Evolutionary conservation across 73 alveolate genomes (phyloP).

Genomic region (Blepharisma stoltei): DNA sequence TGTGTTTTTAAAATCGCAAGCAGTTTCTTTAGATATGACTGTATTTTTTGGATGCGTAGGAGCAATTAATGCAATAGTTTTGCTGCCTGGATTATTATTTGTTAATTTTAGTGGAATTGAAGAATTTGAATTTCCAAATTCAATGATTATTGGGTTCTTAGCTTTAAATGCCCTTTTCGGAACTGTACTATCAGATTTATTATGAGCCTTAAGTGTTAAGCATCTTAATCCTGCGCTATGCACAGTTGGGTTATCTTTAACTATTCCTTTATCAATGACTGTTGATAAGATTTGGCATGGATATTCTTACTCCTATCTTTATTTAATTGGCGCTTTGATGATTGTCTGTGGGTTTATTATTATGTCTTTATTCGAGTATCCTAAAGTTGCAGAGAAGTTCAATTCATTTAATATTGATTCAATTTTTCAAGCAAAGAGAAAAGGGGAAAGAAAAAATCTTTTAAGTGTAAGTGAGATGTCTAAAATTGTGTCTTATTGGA

Average conservation of each 20-base stretch:
- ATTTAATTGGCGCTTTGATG: slow-evolving; percentile 34
- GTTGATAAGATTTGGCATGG: slow-evolving; percentile 27
- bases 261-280: slow-evolving; percentile 50
- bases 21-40: slow-evolving; percentile 23
- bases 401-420: too few species aligned
- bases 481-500: too few species aligned
- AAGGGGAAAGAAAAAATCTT: too few species aligned
- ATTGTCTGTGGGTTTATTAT: slow-evolving; percentile 23
- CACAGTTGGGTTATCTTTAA: slow-evolving; percentile 48
- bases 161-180: slow-evolving; percentile 46
- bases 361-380: not conserved
- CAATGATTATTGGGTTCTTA: slow-evolving; percentile 23
- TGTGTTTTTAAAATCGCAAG: slow-evolving; percentile 35
- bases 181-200: slow-evolving; percentile 37
- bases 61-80: slow-evolving; percentile 30
- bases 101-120: slow-evolving; percentile 46
- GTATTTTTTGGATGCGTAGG: slow-evolving; percentile 61
- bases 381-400: not conserved
- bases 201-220: slow-evolving; percentile 50
- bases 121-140: slow-evolving; percentile 39
- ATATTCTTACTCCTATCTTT: not conserved
- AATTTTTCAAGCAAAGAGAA: too few species aligned
- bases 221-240: slow-evolving; percentile 40
- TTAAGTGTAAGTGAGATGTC: too few species aligned
- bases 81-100: slow-evolving; percentile 46